phyloP scores from a whole-genome alignment of 805 yeast genomes.

The Zygosaccharomyces rouxii region DNA sequence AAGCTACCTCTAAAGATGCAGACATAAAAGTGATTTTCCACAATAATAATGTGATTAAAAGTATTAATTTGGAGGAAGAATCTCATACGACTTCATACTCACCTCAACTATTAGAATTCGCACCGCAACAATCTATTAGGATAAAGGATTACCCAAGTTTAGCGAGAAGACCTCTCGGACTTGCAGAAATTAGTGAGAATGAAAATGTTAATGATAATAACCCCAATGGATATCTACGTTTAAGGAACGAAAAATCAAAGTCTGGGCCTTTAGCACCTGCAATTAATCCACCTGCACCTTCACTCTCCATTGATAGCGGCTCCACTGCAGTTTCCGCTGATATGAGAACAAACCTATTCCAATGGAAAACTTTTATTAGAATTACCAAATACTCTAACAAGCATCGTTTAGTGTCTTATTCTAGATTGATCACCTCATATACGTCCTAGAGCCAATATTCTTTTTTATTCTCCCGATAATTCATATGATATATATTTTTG shows the following conservation, averaged over 20 bases:
- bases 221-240: not conserved
- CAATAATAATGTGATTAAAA: conserved; percentile 26
- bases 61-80: conserved; percentile 9
- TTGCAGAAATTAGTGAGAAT: conserved; percentile 3
- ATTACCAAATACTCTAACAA: conserved; percentile 4
- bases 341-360: not conserved
- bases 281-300: not conserved
- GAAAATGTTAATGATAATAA: not conserved
- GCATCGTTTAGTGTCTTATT: conserved; percentile 8
- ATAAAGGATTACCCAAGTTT: conserved; percentile 20
- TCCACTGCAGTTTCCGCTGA: not conserved
- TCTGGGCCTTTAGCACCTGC: not conserved
- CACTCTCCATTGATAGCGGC: not conserved
- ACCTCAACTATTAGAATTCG: conserved; percentile 20
- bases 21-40: conserved; percentile 31
- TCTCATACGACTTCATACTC: conserved; percentile 1
- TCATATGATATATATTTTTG: too few relatives aligned
- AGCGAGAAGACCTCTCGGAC: not conserved
- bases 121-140: conserved; percentile 17
- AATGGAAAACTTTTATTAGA: conserved; percentile 1
- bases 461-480: not conserved
- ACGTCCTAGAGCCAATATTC: not conserved
- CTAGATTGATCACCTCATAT: not conserved
- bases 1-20: conserved; percentile 24
- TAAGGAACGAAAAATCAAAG: not conserved